Evolutionary conservation across 2,329 filamentous ascomycete genomes (phyloP).

Genomic region (Ilyonectria destructans): DNA sequence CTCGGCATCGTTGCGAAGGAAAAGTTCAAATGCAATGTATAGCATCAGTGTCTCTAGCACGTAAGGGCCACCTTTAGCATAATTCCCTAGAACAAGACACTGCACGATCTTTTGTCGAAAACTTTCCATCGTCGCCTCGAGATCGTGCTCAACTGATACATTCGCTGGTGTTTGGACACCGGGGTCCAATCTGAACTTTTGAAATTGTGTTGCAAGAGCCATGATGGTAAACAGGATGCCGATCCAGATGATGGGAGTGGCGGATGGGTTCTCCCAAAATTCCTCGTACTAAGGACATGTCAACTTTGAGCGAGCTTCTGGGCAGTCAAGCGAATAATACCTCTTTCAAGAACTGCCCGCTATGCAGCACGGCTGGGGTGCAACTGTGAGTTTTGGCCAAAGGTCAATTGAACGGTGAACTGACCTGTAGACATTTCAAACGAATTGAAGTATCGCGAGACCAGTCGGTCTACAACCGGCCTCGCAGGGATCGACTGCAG

Average conservation of each 20-base stretch:
- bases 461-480: conserved; percentile 52
- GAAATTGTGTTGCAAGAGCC: conserved; percentile 53
- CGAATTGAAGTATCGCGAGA: conserved; percentile 57
- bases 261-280: conserved; percentile 60
- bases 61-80: conserved; percentile 61
- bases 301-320: background rate
- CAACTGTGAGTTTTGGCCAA: background rate
- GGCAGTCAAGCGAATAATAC: background rate
- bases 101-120: conserved; percentile 39
- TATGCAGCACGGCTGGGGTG: background rate
- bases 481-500: conserved; percentile 53
- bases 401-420: background rate
- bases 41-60: conserved; percentile 58
- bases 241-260: conserved; percentile 61
- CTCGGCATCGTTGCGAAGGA: conserved; percentile 50
- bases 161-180: background rate
- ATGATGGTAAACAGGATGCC: conserved; percentile 64
- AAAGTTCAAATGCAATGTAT: conserved; percentile 54
- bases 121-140: background rate
- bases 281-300: conserved; percentile 55
- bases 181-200: background rate
- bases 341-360: background rate
- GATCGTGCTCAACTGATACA: background rate
- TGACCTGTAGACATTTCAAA: background rate
- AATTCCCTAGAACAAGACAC: conserved; percentile 57